Conservation (phyloP, 306 rosid species). For the Rosa chinensis region DNA sequence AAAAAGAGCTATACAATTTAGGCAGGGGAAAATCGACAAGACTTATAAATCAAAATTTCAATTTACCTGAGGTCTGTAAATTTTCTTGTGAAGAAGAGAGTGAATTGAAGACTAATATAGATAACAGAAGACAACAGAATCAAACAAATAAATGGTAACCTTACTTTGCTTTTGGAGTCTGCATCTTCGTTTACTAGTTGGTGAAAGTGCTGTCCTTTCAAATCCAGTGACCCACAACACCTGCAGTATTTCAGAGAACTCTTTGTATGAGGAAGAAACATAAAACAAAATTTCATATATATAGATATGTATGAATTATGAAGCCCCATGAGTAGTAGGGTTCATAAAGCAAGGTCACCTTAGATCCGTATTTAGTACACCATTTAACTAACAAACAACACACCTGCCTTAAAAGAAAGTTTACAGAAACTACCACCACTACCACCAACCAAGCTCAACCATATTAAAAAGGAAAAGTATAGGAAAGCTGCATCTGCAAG, state of each 20-base stretch:
- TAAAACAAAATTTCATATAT: constrained; percentile 46
- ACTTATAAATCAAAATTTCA: neutral
- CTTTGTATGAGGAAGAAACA: constrained; percentile 45
- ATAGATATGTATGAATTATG: constrained; percentile 16
- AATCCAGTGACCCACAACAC: constrained; percentile 62
- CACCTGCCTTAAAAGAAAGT: constrained; percentile 86
- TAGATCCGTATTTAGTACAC: constrained; percentile 46
- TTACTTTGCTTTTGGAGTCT: constrained; percentile 83
- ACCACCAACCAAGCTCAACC: constrained; percentile 67
- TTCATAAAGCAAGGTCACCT: constrained; percentile 34
- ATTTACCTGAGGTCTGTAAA: neutral
- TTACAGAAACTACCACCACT: constrained; percentile 87
- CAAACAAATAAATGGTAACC: constrained; percentile 26
- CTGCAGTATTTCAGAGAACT: constrained; percentile 47
- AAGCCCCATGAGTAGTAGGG: constrained; percentile 20
- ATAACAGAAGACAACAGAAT: neutral
- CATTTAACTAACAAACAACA: constrained; percentile 62
- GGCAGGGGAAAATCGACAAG: neutral
- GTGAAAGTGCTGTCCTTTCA: constrained; percentile 13
- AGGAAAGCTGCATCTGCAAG: constrained; percentile 29
- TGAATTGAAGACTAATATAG: neutral
- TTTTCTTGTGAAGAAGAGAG: neutral
- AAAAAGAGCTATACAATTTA: neutral
- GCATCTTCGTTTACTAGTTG: constrained; percentile 46
- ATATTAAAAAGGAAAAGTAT: constrained; percentile 8